Conservation (phyloP, 176 grass and related monocot species). For the Areca catechu region DNA sequence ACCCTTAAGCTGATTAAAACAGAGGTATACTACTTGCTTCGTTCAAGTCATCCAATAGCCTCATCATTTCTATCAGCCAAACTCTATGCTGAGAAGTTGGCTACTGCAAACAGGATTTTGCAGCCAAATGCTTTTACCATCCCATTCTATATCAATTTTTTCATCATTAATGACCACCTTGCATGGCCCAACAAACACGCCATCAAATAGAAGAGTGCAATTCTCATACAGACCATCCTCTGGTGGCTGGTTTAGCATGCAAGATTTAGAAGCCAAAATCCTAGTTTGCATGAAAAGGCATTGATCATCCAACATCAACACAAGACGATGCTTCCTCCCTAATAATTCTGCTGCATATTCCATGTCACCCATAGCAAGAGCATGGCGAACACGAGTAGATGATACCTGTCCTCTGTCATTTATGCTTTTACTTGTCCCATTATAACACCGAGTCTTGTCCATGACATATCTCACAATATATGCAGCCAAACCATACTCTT, state of each 20-base stretch:
- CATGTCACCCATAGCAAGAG: slow-evolving; percentile 45
- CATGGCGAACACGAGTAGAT: slow-evolving; percentile 34
- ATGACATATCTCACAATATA: slow-evolving; percentile 42
- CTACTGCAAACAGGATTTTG: slow-evolving; percentile 17
- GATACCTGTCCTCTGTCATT: too few species aligned
- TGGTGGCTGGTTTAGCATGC: slow-evolving; percentile 71
- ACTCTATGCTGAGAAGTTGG: slow-evolving; percentile 35
- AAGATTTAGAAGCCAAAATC: slow-evolving; percentile 35
- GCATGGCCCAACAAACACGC: slow-evolving; percentile 31
- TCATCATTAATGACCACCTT: slow-evolving; percentile 38
- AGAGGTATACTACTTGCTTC: too few species aligned
- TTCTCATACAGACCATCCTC: slow-evolving; percentile 41
- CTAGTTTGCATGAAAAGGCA: slow-evolving; percentile 24
- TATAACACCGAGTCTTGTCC: slow-evolving; percentile 15
- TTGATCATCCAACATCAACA: slow-evolving; percentile 35
- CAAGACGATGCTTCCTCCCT: slow-evolving; percentile 79
- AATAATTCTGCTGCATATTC: slow-evolving; percentile 59
- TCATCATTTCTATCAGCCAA: slow-evolving; percentile 24
- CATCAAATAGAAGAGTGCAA: slow-evolving; percentile 33
- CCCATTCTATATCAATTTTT: slow-evolving; percentile 34
- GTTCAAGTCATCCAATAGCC: too few species aligned
- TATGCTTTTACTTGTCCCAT: too few species aligned
- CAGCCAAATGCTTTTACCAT: slow-evolving; percentile 16
- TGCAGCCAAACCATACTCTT: slow-evolving; percentile 33
- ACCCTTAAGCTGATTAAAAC: too few species aligned